Base-by-base conservation (phyloP, 768 basidiomycete species). In the Sarcodon sp. region DNA sequence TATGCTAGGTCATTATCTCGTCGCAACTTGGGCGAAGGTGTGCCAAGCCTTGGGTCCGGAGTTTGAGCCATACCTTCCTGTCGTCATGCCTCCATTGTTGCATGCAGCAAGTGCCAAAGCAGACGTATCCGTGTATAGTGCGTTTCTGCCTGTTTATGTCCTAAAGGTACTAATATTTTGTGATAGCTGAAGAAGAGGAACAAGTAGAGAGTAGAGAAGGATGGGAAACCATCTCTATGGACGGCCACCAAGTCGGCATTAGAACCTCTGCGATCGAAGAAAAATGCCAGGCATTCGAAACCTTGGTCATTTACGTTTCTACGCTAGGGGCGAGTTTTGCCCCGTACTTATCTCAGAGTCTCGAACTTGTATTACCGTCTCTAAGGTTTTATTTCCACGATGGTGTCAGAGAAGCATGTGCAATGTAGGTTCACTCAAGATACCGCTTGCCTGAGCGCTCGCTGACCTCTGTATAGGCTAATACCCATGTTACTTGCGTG, bases 21-120 rank as follows among this genome's bases (percentile, higher is more conserved):
- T 88, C 44, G 77, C 81, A 38, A 92, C 88, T 0, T 93, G 88
- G 88, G 83, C 86, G 2, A 91, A 87, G 57, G 73, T 93, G 0
- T 90, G 87, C 58, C 87, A 89, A 53, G 86, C 87, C 0, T 73
- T 93, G 57, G 84, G 84, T 0, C 69, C 75, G 9, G 85, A 91
- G 57, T 94, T 93, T 51, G 87, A 86, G 57, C 87, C 87, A 0
- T 93, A 87, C 60, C 72, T 93, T 2, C 80, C 82, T 0, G 73
- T 84, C 12, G 89, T 92, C 2, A 88, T 93, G 78, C 87, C 89
- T 0, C 72, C 77, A 0, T 63, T 93, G 9, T 68, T 92, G 18
- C 70, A 75, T 5, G 77, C 83, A 0, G 91, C 91, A 3, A 73
- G 79, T 32, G 77, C 80, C n/a, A 88, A 88, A 63, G 80, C 84